These are phyloP conservation scores for Melocanna baccifera DNA, from an alignment of 176 grass and related monocot genomes.

Conservation along the genomic window DNA sequence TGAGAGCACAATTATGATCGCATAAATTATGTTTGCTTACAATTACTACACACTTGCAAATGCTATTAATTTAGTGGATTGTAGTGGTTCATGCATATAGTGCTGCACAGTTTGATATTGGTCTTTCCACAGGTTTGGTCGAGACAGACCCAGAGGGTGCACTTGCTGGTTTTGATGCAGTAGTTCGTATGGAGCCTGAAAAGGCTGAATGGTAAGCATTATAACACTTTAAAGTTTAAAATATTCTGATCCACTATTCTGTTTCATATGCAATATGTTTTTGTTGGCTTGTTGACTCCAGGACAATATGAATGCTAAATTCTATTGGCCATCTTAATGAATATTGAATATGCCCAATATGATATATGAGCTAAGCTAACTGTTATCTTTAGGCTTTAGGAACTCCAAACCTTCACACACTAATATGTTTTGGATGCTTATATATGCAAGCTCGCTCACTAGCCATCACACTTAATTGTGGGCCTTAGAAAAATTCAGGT, in stretches of 20 bases:
- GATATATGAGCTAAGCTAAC: neutral
- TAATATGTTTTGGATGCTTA: neutral
- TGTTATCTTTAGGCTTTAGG: neutral
- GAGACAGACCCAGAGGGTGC: conserved; percentile 93
- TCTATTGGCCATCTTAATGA: neutral
- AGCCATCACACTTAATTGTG: neutral
- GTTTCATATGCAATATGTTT: neutral
- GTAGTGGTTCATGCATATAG: conserved; percentile 15
- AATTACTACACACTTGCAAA: conserved; percentile 16
- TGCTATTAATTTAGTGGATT: neutral
- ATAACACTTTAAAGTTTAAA: neutral
- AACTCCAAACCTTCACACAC: neutral
- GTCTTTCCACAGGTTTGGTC: conserved; percentile 66
- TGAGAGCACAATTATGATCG: neutral
- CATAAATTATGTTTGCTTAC: neutral
- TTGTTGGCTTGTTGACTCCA: neutral
- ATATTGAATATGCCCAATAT: neutral
- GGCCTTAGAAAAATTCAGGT: neutral
- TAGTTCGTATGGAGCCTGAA: conserved; percentile 91
- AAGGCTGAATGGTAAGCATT: conserved; percentile 86
- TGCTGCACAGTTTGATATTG: neutral
- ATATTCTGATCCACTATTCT: neutral
- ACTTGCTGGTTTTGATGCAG: conserved; percentile 88
- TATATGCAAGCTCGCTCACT: neutral
- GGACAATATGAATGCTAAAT: neutral